These are phyloP conservation scores for Aspergillus awamori DNA, from an alignment of 2,329 filamentous ascomycete species.

Conservation along the genomic window DNA sequence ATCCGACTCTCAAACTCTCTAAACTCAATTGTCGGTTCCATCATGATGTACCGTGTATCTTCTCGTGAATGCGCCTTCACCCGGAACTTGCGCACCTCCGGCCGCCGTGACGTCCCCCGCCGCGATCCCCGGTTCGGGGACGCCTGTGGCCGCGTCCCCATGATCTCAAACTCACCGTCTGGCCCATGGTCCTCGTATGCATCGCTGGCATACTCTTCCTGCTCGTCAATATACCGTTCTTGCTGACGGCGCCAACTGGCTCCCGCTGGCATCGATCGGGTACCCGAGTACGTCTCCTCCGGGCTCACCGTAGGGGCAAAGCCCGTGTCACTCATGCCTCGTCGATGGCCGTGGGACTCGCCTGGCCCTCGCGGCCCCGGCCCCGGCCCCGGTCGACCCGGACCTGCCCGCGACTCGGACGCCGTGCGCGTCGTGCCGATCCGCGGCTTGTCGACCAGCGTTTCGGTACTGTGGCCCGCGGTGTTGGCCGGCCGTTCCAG, in stretches of 20 bases:
- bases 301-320: conserved; percentile 33
- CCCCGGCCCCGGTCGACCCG: conserved; percentile 34
- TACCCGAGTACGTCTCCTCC: conserved; percentile 66
- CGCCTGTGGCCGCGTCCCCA: conserved; percentile 53
- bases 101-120: conserved; percentile 44
- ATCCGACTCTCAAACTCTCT: conserved; percentile 77
- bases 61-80: conserved; percentile 86
- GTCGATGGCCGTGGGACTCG: conserved; percentile 33
- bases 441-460: conserved; percentile 40
- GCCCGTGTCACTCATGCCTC: conserved; percentile 36
- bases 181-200: conserved; percentile 67
- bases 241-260: conserved; percentile 49
- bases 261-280: conserved; percentile 51
- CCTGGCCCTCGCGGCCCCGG: conserved; percentile 26
- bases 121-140: conserved; percentile 31
- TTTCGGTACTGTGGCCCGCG: not conserved
- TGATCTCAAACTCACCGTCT: conserved; percentile 78
- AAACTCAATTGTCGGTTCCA: conserved; percentile 72
- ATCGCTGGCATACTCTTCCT: conserved; percentile 72
- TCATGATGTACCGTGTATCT: conserved; percentile 91
- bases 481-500: conserved; percentile 23
- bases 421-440: conserved; percentile 54
- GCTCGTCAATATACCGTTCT: conserved; percentile 75
- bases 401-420: conserved; percentile 54
- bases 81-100: conserved; percentile 75